Base-by-base conservation (phyloP, 1,284 basidiomycete species). In the Irpex lacteus region DNA sequence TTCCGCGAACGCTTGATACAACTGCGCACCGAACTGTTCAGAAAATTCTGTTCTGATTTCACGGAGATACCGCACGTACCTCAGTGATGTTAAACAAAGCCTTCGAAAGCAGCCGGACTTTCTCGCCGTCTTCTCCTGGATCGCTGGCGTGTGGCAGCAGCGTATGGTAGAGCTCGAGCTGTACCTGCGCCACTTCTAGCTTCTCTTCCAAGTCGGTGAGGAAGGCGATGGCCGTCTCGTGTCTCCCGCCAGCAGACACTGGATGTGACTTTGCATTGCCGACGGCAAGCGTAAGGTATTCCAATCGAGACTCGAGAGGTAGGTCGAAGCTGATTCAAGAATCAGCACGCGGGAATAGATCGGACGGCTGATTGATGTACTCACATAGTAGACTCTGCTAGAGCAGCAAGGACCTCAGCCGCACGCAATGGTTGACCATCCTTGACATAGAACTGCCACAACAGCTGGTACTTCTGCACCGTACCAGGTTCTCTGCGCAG, bases 381-480 rank as follows among this genome's bases (percentile, higher is more conserved):
- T 71, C 69, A 97, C 92, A 91, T 85, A 2, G 84, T 83, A n/a
- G 94, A 91, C 68, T 95, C 92, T 26, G 98, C 97, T 59, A 99
- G 80, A 26, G 86, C 83, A n/a, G 85, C 85, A 58, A 99, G 85
- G 2, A 98, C 91, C 73, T 93, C 89, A 2, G 97, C 96, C 1
- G 98, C 97, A 49, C 89, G 83, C 55, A 95, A 75, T 60, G 91
- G 91, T 68, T 94, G 90, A 0, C 92, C 91, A 70, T 93, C 91
- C 71, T 96, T 94, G 59, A 97, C 94, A 73, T 98, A 98, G 77
- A 93, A 97, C 73, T 98, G 95, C 97, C 98, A 99, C 3, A 99
- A 79, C 5, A 99, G 77, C 72, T 99, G 94, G 70, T 89, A 91
- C 73, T 97, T 94, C 69, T 92, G 84, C 8, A 91, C 86, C 0